Conservation (phyloP, 2,329 filamentous ascomycete genomes). For the Paecilomyces sp. region DNA sequence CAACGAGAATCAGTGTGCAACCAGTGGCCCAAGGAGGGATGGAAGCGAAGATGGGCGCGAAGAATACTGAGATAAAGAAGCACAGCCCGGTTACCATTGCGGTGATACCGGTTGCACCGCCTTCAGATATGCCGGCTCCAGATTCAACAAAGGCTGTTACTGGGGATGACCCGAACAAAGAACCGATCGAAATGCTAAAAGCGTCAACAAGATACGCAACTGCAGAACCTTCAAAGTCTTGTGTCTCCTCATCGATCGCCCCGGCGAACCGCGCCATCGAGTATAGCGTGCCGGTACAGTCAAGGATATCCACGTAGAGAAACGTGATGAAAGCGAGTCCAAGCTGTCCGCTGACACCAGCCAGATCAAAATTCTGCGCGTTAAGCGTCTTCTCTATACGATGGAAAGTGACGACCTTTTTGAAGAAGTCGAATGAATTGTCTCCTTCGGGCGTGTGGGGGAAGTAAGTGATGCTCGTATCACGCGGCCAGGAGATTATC, state of each 20-base stretch:
- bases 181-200: conserved; percentile 69
- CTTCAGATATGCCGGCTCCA: conserved; percentile 84
- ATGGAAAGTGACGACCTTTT: conserved; percentile 78
- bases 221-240: conserved; percentile 81
- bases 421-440: conserved; percentile 75
- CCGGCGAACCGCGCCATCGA: conserved; percentile 82
- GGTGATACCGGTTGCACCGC: conserved; percentile 77
- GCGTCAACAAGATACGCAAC: conserved; percentile 81
- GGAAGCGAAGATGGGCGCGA: conserved; percentile 82
- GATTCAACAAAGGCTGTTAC: conserved; percentile 85
- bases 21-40: conserved; percentile 87
- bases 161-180: conserved; percentile 68
- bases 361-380: conserved; percentile 68
- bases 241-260: conserved; percentile 71
- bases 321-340: conserved; percentile 81
- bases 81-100: conserved; percentile 70
- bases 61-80: conserved; percentile 84
- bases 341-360: conserved; percentile 65
- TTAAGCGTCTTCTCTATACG: conserved; percentile 62
- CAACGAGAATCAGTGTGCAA: conserved; percentile 78
- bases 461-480: conserved; percentile 72
- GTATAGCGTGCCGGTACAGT: conserved; percentile 79
- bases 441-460: conserved; percentile 64
- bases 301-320: conserved; percentile 83
- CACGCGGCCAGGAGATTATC: conserved; percentile 80